Base-by-base conservation (phyloP, 1,139 yeast species). In the Suhomyces ambrosiae region DNA sequence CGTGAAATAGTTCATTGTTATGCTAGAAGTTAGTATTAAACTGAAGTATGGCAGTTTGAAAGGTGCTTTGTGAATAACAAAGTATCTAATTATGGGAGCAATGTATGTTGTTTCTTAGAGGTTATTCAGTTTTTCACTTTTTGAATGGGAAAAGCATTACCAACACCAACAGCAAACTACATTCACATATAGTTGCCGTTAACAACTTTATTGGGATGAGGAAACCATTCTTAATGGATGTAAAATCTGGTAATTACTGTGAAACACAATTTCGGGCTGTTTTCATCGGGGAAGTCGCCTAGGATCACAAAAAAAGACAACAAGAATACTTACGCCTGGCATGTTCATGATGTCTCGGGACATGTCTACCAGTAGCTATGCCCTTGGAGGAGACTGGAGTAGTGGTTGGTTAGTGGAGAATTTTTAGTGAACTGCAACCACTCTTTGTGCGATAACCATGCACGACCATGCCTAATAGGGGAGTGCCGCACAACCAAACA, bases 371-470 rank as follows among this genome's bases (percentile, higher is more conserved):
- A 11, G 24, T 23, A 24, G 22, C 18, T 26, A 13, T 23, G 25
- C 19, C 18, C 18, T 3, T 15, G 23, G 15, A 19, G 25, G 26
- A 8, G 31, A 7, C 10, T 34, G 31, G n/a, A 14, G 16, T 11
- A 4, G 8, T 21, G 9, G 21, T 5, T 4, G 31, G 12, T 27
- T n/a, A 7, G 26, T 21, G 34, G 38, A 38, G 38, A 38, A 38
- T 23, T 38, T 38, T 38, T 35, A 24, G 35, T 18, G 24, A 32
- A 38, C 38, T 38, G 42, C 42, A 38, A 38, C 41, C 34, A 27
- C 24, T 25, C 22, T 29, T 29, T 37, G 41, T 33, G 38, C 35
- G 42, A 34, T 38, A 34, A 25, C 37, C 35, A 27, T 31, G 33
- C 42, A 38, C 42, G 40, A 39, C 42, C 31, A n/a, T 11, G 24